Evolutionary conservation across 148 eudicot genomes (phyloP), one percentile per base, ranked within the genome.

Genomic region (Rhododendron henanense): DNA sequence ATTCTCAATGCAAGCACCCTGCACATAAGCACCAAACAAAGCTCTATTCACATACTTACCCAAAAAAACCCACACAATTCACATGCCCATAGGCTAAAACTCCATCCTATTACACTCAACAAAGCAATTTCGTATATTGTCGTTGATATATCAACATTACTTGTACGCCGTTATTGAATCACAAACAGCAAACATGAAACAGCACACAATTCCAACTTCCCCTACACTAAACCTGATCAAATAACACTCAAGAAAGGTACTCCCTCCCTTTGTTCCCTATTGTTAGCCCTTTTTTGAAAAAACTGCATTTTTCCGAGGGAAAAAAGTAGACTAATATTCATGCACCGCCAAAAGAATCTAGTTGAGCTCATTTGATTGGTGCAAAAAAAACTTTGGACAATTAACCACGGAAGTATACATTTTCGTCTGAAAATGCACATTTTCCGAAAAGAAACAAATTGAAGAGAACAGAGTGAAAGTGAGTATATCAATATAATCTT

Each of bases 1-100:
- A 89, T 95, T 94, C 85, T 96, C 94, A 73, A 96, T 92, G 89
- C 99, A 94, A 41, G 94, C 98, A 86, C 88, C 93, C 99, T 96
- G 90, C 92, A 92, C 15, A 74, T 81, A 82, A 81, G 55, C 73
- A 39, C 25, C 71, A 87, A 57, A 65, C 44, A 80, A 31, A 71
- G 23, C 48, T 6, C 44, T 31, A 53, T 81, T 53, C 45, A 81
- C 39, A 61, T 23, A 23, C 28, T 63, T 19, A 8, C 69, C 13
- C 28, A 8, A 63, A 23, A 61, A 21, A 1, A 47, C 0, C 9
- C 9, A 47, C 9, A 2, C 11, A 65, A 8, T 65, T 10, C 73
- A 65, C 33, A 65, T 35, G 82, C 65, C 18, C 31, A 73, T 16
- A 63, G 45, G 47, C 76, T 65, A 67, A n/a, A 61, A 71, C 23